Percentiles rank a stretch among this genome's conserved stretches.
phyloP scores from a whole-genome alignment of 2,329 filamentous ascomycete genomes.

The Cercospora sp. region DNA sequence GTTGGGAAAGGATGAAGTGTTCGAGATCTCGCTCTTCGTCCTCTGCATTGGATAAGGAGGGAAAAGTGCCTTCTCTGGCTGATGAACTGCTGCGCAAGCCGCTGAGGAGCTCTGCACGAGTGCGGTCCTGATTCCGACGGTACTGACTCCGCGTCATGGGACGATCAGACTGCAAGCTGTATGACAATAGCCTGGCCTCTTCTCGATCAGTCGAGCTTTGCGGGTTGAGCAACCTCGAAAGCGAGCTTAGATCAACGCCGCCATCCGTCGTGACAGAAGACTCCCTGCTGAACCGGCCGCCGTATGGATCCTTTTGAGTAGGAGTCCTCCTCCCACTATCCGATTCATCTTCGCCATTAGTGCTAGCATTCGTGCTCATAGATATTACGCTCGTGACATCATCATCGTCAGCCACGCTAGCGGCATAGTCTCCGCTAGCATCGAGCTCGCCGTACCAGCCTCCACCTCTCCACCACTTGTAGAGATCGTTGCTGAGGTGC shows the following conservation, averaged over 20 bases:
- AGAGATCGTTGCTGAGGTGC: conserved; percentile 71
- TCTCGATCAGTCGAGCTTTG: conserved; percentile 73
- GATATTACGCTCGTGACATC: conserved; percentile 84
- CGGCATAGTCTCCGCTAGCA: conserved; percentile 74
- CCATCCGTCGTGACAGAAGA: conserved; percentile 57
- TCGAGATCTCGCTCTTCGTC: conserved; percentile 63
- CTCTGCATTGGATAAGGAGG: conserved; percentile 33
- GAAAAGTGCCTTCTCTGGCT: conserved; percentile 31
- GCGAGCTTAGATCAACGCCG: conserved; percentile 38
- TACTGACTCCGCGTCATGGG: conserved; percentile 83
- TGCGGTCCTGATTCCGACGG: conserved; percentile 64
- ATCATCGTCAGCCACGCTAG: conserved; percentile 59
- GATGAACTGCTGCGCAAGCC: conserved; percentile 42
- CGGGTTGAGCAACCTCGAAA: conserved; percentile 81
- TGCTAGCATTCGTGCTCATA: conserved; percentile 52
- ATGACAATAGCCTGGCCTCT: conserved; percentile 77
- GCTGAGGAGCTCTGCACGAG: conserved; percentile 68
- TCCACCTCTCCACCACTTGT: conserved; percentile 79
- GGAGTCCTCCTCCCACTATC: conserved; percentile 67
- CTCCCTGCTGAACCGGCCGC: conserved; percentile 45
- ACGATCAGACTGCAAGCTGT: conserved; percentile 69
- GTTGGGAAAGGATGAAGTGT: conserved; percentile 58
- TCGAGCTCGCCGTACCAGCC: conserved; percentile 85
- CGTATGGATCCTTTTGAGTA: conserved; percentile 64
- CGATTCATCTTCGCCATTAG: conserved; percentile 48